Evolutionary conservation across 805 yeast genomes (phyloP), one percentile per base, ranked within the genome.

Genomic region (Wickerhamiella lipophila): DNA sequence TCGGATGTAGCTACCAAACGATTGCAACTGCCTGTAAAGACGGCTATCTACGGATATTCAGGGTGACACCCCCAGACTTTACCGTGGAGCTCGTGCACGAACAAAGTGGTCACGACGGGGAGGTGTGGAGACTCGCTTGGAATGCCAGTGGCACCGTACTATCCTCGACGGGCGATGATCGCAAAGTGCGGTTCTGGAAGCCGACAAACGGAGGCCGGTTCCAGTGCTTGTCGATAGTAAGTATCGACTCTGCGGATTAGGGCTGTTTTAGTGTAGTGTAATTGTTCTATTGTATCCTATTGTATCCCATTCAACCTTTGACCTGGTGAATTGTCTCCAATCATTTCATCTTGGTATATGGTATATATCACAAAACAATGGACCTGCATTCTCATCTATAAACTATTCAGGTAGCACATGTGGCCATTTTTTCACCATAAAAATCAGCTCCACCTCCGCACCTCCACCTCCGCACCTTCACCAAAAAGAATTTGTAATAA

Each of bases 61-160:
- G 83, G 63, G 69, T 87, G 21, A 42, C 43, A 12, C 50, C 44
- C 15, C 27, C 27, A 16, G n/a, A 16, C 4, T 52, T 73, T 45
- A 68, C 71, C 30, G 75, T 83, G 12, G 83, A 79, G 53, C 68
- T 77, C 13, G 60, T 83, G 43, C 81, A 84, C 42, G 77, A 77
- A 56, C 77, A 83, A 54, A 78, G 73, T 52, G 92, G 83, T 60
- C 95, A 85, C 61, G 74, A 77, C 52, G 81, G 83, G 49, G 95
- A 92, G 64, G 96, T 92, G 1, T 92, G 99, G 98, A 75, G 88
- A 35, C 97, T 92, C 1, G 75, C 83, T 23, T 92, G 98, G 97
- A 92, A 92, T 62, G 64, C 81, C 41, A 85, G 97, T 0, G 97
- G 97, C 4, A 85, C 97, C 0, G 79, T 92, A 4, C 67, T 92